Evolutionary conservation across 2,329 filamentous ascomycete species (phyloP).

Genomic region (Metarhizium anisopliae): DNA sequence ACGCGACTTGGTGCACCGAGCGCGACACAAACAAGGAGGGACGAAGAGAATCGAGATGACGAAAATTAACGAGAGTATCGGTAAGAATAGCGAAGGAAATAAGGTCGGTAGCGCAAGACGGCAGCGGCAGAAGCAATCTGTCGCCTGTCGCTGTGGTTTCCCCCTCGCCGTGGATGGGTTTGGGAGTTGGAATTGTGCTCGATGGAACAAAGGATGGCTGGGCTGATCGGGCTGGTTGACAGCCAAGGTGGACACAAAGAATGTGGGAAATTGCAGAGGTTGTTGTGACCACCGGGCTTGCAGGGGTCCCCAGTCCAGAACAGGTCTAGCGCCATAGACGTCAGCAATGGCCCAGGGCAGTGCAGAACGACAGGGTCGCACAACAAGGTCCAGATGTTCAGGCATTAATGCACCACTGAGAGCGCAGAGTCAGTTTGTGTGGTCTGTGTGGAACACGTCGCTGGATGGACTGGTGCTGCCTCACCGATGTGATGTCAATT

Average conservation of each 20-base stretch:
- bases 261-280: slow-evolving; percentile 29
- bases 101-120: slow-evolving; percentile 1
- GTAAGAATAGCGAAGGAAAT: slow-evolving; percentile 7
- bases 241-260: slow-evolving; percentile 27
- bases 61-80: slow-evolving; percentile 8
- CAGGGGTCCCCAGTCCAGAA: slow-evolving; percentile 11
- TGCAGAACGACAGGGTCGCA: slow-evolving; percentile 1
- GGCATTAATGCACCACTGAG: background rate
- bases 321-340: slow-evolving; percentile 6
- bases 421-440: too few relatives aligned
- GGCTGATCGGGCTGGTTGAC: background rate
- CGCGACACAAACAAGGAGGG: background rate
- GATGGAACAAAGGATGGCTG: slow-evolving; percentile 8
- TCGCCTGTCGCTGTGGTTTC: slow-evolving; percentile 6
- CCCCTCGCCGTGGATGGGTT: slow-evolving; percentile 7
- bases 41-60: background rate
- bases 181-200: slow-evolving; percentile 1
- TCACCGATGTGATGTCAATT: too few relatives aligned
- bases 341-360: background rate
- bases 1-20: background rate
- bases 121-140: slow-evolving; percentile 3
- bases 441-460: too few relatives aligned
- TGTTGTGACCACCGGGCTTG: slow-evolving; percentile 19
- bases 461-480: too few relatives aligned
- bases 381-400: background rate